Evolutionary conservation across 1,139 yeast species (phyloP).

Genomic region (Fermentozyma sake): DNA sequence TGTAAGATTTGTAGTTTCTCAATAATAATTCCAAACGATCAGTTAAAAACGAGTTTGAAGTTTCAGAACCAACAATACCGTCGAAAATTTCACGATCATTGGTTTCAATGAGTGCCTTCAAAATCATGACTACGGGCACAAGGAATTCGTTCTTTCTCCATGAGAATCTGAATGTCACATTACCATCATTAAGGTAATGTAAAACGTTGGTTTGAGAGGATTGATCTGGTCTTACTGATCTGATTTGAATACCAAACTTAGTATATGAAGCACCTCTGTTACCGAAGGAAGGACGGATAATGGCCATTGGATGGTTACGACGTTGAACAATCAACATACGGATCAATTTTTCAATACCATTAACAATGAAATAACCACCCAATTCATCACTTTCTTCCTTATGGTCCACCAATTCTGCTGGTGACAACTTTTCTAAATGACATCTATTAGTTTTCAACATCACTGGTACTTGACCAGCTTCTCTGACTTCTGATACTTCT

Average conservation of each 20-base stretch:
- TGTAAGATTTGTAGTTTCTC: slow-evolving; percentile 80
- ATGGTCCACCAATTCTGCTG: slow-evolving; percentile 68
- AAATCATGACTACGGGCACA: slow-evolving; percentile 88
- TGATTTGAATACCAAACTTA: slow-evolving; percentile 86
- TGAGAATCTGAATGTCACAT: slow-evolving; percentile 91
- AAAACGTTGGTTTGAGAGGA: slow-evolving; percentile 95
- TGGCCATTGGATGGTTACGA: slow-evolving; percentile 97
- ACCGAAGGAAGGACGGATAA: slow-evolving; percentile 88
- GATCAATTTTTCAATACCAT: slow-evolving; percentile 93
- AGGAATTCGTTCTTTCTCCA: slow-evolving; percentile 96
- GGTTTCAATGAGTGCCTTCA: slow-evolving; percentile 86
- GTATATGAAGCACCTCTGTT: slow-evolving; percentile 93
- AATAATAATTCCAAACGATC: slow-evolving; percentile 94
- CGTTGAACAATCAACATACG: slow-evolving; percentile 98
- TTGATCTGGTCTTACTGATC: slow-evolving; percentile 95
- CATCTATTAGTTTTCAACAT: slow-evolving; percentile 91
- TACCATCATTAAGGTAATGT: slow-evolving; percentile 94
- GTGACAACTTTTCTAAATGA: slow-evolving; percentile 79
- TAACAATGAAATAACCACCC: slow-evolving; percentile 94
- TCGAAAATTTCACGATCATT: slow-evolving; percentile 94
- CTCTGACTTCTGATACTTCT: slow-evolving; percentile 76
- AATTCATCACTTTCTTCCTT: slow-evolving; percentile 94
- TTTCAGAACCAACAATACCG: slow-evolving; percentile 89
- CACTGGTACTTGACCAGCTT: slow-evolving; percentile 87
- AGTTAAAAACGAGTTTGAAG: slow-evolving; percentile 84